phyloP scores from a whole-genome alignment of 208 protist genomes.

The Herpetomonas tarakana region DNA sequence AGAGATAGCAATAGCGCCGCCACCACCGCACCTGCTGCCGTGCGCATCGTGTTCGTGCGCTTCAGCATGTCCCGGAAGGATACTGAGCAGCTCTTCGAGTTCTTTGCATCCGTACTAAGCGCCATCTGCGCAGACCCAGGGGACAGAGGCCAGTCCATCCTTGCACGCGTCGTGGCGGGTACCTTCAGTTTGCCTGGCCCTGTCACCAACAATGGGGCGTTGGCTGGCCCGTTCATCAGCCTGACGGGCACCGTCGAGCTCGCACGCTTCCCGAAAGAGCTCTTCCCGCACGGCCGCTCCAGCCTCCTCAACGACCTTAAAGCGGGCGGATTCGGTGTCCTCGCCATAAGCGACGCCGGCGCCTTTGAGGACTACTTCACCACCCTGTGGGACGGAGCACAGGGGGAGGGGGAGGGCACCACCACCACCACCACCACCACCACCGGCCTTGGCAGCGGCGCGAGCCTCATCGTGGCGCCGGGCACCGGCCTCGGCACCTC shows the following conservation, averaged over 20 bases:
- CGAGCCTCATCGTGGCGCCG: slow-evolving; percentile 49
- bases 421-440: slow-evolving; percentile 13
- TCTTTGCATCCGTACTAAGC: slow-evolving; percentile 37
- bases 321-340: slow-evolving; percentile 56
- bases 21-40: not conserved
- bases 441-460: slow-evolving; percentile 29
- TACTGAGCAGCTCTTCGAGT: slow-evolving; percentile 41
- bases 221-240: slow-evolving; percentile 70
- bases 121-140: slow-evolving; percentile 20
- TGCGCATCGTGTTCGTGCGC: slow-evolving; percentile 34
- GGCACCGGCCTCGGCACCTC: slow-evolving; percentile 67
- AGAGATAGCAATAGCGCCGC: not conserved
- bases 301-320: slow-evolving; percentile 70
- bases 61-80: slow-evolving; percentile 49
- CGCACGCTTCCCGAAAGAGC: slow-evolving; percentile 36
- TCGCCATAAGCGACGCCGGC: slow-evolving; percentile 45
- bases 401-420: slow-evolving; percentile 27
- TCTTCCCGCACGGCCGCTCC: slow-evolving; percentile 54
- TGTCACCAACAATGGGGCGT: slow-evolving; percentile 28
- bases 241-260: slow-evolving; percentile 50
- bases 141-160: slow-evolving; percentile 15
- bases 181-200: slow-evolving; percentile 60
- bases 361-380: slow-evolving; percentile 54
- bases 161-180: slow-evolving; percentile 38
- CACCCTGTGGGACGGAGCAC: slow-evolving; percentile 67